Evolutionary conservation across 192 early-diverging fungal genomes (phyloP).

Genomic region (Funneliformis geosporum): DNA sequence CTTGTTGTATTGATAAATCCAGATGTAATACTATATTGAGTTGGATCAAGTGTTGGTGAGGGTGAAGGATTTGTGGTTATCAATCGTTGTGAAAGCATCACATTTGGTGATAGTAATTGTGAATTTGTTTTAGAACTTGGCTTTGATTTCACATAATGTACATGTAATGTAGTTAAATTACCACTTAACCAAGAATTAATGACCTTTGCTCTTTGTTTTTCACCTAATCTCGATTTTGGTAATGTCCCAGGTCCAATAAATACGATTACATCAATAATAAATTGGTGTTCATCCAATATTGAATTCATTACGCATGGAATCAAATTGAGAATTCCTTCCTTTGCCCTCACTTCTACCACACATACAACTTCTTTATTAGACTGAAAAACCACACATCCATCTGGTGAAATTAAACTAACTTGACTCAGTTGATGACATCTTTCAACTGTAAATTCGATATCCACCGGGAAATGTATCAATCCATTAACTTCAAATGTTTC

Average conservation of each 20-base stretch:
- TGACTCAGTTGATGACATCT: constrained; percentile 36
- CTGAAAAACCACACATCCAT: constrained; percentile 44
- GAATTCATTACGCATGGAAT: constrained; percentile 63
- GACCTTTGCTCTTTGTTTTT: constrained; percentile 60
- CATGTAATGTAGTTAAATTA: neutral
- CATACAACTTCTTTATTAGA: constrained; percentile 45
- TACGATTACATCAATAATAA: constrained; percentile 71
- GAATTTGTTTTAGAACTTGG: neutral
- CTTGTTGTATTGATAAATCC: neutral
- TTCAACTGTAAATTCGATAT: constrained; percentile 76
- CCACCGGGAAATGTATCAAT: constrained; percentile 70
- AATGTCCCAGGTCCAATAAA: constrained; percentile 58
- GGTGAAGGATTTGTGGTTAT: neutral
- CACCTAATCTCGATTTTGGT: constrained; percentile 64
- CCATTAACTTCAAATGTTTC: constrained; percentile 75
- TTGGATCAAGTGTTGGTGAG: neutral
- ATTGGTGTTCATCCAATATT: constrained; percentile 70
- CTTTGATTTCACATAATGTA: neutral
- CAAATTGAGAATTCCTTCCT: constrained; percentile 50
- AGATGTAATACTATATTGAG: constrained; percentile 3
- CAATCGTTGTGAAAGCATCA: neutral
- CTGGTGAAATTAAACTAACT: neutral
- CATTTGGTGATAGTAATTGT: neutral
- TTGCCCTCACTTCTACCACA: constrained; percentile 38
- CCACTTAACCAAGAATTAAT: constrained; percentile 18